Base-by-base conservation (phyloP, 805 yeast species). In the Tanozyma kutaoensis region DNA sequence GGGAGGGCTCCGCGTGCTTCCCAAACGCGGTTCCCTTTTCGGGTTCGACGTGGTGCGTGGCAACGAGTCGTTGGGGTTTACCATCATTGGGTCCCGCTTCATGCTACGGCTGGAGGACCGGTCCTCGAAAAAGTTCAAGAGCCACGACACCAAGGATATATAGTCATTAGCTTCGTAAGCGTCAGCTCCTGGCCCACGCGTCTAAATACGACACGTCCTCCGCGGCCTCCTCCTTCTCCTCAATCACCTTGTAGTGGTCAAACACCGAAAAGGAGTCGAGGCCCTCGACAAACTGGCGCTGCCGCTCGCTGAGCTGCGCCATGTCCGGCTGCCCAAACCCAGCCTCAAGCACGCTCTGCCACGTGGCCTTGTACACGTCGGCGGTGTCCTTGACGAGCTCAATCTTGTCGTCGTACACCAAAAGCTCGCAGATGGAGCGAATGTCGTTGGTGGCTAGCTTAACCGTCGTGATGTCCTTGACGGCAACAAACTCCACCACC, bases 321-420 rank as follows among this genome's bases (percentile, higher is more conserved):
- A 31, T 39, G 35, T 44, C 50, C 9, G 46, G 41, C 19, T 48
- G 41, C 3, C 65, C 72, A 27, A 66, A 70, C 3, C 78, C 82
- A 28, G 80, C 69, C 41, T 75, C 86, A 24, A 78, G 48, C 2
- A 80, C 74, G 43, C 86, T 75, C 39, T 76, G 84, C 73, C 88
- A 76, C 1, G 95, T 78, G 1, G 93, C 91, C 40, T 67, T 71
- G 50, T 77, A 88, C 24, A 73, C 66, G 36, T 75, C 69, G 3
- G 59, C 74, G 16, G 69, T 58, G 23, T 63, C 62, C 15, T 38
- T 40, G 3, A 72, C 59, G 29, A 64, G 58, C 45, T 85, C 96
- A 27, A 91, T 47, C 48, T 76, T 79, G 41, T 85, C 95, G 43
- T 91, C 98, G 49, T 66, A 82, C 1, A 78, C 72, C 24, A 91